Conservation (phyloP, 371 early-diverging fungal species). For the Apophysomyces variabilis region DNA sequence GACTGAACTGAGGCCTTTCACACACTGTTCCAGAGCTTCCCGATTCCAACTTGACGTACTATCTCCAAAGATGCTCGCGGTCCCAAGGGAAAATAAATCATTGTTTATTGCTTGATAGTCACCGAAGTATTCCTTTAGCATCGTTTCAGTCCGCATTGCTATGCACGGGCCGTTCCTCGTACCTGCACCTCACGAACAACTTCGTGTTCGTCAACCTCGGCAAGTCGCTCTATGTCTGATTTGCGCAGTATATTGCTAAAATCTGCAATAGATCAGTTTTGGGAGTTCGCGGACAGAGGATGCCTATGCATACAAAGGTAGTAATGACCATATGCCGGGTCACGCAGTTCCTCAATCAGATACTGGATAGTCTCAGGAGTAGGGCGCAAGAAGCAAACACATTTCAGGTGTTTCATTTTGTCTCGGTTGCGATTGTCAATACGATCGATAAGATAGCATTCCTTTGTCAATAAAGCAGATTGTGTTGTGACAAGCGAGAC, state of each 20-base stretch:
- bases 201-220: constrained; percentile 95
- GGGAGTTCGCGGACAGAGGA: background rate
- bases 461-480: constrained; percentile 85
- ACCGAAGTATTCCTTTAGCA: constrained; percentile 83
- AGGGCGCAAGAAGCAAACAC: constrained; percentile 90
- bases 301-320: constrained; percentile 74
- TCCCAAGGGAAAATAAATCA: constrained; percentile 82
- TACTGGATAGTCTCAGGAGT: constrained; percentile 81
- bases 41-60: constrained; percentile 73
- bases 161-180: background rate
- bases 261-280: constrained; percentile 31
- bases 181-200: constrained; percentile 93
- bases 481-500: constrained; percentile 93
- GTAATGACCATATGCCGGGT: constrained; percentile 93
- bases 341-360: constrained; percentile 87
- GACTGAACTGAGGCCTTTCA: constrained; percentile 79
- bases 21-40: constrained; percentile 71
- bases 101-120: constrained; percentile 89
- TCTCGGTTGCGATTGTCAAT: constrained; percentile 86
- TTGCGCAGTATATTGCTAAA: constrained; percentile 92
- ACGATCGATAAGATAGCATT: constrained; percentile 92
- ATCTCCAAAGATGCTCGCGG: constrained; percentile 79
- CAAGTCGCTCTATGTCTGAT: constrained; percentile 87
- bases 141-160: background rate
- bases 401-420: constrained; percentile 93